These are phyloP conservation scores for Plicaturopsis crispa DNA, from an alignment of 768 basidiomycete species.

Conservation along the genomic window DNA sequence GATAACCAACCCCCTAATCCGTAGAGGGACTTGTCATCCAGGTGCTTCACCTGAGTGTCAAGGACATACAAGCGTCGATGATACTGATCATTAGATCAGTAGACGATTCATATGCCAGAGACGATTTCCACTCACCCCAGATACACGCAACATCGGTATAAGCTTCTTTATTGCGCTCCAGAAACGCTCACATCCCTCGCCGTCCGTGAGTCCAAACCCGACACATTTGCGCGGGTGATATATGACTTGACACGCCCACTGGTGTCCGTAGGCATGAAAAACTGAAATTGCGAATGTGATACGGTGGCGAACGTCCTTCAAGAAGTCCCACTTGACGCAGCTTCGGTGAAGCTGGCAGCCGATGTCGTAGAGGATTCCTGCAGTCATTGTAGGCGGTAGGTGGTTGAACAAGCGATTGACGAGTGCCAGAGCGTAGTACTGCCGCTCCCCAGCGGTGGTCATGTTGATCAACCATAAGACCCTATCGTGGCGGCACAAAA, in stretches of 20 bases:
- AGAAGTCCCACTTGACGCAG: constrained; percentile 12
- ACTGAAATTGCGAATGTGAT: constrained; percentile 24
- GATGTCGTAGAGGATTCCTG: too few relatives aligned
- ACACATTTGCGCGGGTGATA: constrained; percentile 23
- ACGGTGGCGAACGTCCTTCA: constrained; percentile 8
- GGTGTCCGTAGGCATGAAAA: constrained; percentile 31
- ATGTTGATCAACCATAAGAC: constrained; percentile 30
- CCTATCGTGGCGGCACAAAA: too few relatives aligned
- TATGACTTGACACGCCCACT: constrained; percentile 26
- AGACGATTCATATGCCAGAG: background rate
- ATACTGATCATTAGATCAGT: constrained; percentile 6
- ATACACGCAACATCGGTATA: constrained; percentile 12
- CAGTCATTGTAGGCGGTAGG: too few relatives aligned
- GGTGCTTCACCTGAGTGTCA: constrained; percentile 8
- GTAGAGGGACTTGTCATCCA: constrained; percentile 5
- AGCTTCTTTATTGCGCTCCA: constrained; percentile 16
- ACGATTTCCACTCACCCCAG: constrained; percentile 10
- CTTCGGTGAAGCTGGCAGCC: constrained; percentile 20
- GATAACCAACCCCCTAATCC: constrained; percentile 10
- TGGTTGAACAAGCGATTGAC: too few relatives aligned
- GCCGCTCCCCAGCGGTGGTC: constrained; percentile 27
- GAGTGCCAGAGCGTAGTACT: constrained; percentile 29
- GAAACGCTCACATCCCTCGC: constrained; percentile 19
- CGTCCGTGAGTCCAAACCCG: constrained; percentile 18
- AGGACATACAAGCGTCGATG: constrained; percentile 10